A percentile compares a stretch with the other conserved stretches of the same genome.
These are phyloP conservation scores for Rhinocladiella mackenziei DNA, from an alignment of 2,329 filamentous ascomycete species.

Conservation along the genomic window DNA sequence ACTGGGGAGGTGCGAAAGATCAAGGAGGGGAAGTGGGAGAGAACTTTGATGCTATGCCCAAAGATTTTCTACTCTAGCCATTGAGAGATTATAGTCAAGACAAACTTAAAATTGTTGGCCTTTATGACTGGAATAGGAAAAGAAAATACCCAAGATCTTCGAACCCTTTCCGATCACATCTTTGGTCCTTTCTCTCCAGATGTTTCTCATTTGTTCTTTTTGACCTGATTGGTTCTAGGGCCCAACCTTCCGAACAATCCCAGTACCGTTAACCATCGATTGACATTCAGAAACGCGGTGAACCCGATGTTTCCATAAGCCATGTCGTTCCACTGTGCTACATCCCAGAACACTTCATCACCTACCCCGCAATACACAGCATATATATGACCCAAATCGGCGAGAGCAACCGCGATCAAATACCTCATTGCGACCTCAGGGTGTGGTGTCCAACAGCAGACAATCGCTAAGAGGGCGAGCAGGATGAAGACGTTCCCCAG, in stretches of 20 bases:
- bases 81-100: not conserved
- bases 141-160: constrained; percentile 15
- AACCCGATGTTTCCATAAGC: constrained; percentile 69
- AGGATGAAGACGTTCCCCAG: constrained; percentile 68
- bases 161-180: not conserved
- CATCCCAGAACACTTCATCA: constrained; percentile 49
- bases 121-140: constrained; percentile 1
- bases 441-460: constrained; percentile 63
- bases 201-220: constrained; percentile 8
- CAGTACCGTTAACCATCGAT: constrained; percentile 55
- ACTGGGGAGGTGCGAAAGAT: constrained; percentile 6
- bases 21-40: not conserved
- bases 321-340: constrained; percentile 62
- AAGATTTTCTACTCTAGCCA: not conserved
- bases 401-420: constrained; percentile 59
- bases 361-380: constrained; percentile 60
- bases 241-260: constrained; percentile 54
- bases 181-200: not conserved
- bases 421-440: constrained; percentile 64
- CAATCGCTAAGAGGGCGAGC: constrained; percentile 59
- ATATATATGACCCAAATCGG: constrained; percentile 64
- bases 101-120: not conserved
- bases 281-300: constrained; percentile 57
- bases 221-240: constrained; percentile 4
- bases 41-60: not conserved